A percentile compares a stretch with the other conserved stretches of the same genome.
Evolutionary conservation across 257 asterid genomes (phyloP).

Genomic region (Solanum virginianum): DNA sequence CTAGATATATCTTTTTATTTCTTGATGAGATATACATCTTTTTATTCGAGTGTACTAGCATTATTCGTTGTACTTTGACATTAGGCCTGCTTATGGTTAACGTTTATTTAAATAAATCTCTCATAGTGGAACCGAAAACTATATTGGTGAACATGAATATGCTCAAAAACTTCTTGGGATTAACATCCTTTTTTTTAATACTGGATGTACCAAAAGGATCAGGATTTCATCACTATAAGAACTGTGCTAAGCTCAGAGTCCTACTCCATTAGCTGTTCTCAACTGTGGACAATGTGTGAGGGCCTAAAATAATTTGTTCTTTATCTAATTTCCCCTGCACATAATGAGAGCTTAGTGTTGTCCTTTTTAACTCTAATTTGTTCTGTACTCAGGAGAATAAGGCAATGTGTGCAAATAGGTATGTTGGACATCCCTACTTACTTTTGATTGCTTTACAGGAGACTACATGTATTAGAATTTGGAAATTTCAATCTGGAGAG

Average conservation of each 20-base stretch:
- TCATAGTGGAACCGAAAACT: background rate
- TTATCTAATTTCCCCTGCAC: too few species aligned
- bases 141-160: background rate
- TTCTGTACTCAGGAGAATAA: background rate
- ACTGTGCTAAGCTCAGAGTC: background rate
- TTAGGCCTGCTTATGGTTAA: background rate
- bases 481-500: background rate
- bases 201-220: background rate
- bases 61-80: background rate
- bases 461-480: background rate
- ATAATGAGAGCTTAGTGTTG: too few species aligned
- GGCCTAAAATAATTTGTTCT: background rate
- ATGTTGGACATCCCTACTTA: background rate
- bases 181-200: background rate
- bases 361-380: too few species aligned
- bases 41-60: background rate
- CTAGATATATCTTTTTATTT: background rate
- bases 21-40: background rate
- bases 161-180: background rate
- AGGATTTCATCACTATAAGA: background rate
- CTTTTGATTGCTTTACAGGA: background rate
- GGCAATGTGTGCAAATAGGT: background rate
- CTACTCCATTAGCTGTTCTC: background rate
- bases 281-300: background rate
- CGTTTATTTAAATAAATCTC: background rate